These are phyloP conservation scores for Chrysoporthe cubensis DNA, from an alignment of 2,329 filamentous ascomycete species.

Conservation along the genomic window DNA sequence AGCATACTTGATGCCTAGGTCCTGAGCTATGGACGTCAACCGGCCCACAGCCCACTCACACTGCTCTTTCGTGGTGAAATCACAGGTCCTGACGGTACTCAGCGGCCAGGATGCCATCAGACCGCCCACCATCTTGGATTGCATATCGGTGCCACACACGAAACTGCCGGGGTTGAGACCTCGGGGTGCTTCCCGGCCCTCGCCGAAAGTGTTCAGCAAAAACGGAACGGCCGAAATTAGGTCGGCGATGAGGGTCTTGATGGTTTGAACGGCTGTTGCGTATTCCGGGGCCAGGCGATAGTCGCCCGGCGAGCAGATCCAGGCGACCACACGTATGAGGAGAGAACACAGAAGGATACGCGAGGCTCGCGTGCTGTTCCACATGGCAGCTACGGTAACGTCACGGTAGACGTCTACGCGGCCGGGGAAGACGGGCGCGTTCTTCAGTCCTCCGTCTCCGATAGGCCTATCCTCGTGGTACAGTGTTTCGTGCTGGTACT, in stretches of 20 bases:
- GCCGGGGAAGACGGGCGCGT: constrained; percentile 60
- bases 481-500: constrained; percentile 55
- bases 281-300: constrained; percentile 67
- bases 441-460: constrained; percentile 52
- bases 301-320: constrained; percentile 63
- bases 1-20: constrained; percentile 63
- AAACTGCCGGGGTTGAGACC: constrained; percentile 55
- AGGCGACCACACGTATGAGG: constrained; percentile 62
- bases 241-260: constrained; percentile 57
- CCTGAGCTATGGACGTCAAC: constrained; percentile 56
- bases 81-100: constrained; percentile 57
- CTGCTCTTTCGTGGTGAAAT: constrained; percentile 63
- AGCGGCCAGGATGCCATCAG: constrained; percentile 65
- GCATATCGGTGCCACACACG: constrained; percentile 53
- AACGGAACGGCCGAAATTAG: constrained; percentile 64
- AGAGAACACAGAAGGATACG: constrained; percentile 59
- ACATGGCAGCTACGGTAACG: constrained; percentile 59
- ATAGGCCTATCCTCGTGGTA: constrained; percentile 59
- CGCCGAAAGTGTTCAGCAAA: constrained; percentile 48
- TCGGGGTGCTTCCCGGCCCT: neutral
- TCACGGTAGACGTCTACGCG: constrained; percentile 63
- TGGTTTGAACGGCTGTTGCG: constrained; percentile 55
- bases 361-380: constrained; percentile 58
- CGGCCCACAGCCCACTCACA: constrained; percentile 58
- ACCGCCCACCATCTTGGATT: constrained; percentile 59